Conservation (phyloP, 257 asterid genomes). For the Petunia axillaris region DNA sequence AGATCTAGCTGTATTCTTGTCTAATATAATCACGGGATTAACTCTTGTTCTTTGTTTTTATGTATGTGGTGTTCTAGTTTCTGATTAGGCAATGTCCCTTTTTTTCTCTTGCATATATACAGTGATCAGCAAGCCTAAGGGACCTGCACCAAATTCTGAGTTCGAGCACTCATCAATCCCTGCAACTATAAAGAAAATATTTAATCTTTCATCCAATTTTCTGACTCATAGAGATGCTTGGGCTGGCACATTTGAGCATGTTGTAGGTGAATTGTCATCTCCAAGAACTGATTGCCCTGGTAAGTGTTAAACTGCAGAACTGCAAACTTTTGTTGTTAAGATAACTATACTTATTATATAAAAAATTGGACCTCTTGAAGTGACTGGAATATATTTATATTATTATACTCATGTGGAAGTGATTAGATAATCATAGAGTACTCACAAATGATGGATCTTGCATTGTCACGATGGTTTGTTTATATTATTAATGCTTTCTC, state of each 20-base stretch:
- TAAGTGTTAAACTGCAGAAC: slow-evolving; percentile 27
- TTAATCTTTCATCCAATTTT: slow-evolving; percentile 71
- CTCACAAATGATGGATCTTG: background rate
- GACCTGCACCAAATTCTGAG: slow-evolving; percentile 69
- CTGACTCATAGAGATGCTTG: slow-evolving; percentile 87
- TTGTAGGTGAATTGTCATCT: slow-evolving; percentile 53
- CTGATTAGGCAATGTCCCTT: background rate
- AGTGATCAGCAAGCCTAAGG: slow-evolving; percentile 69
- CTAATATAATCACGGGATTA: slow-evolving; percentile 8
- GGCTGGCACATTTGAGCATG: slow-evolving; percentile 89
- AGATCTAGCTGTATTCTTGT: background rate
- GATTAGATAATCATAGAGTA: background rate
- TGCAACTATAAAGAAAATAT: slow-evolving; percentile 77
- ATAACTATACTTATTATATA: background rate
- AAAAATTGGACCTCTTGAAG: background rate
- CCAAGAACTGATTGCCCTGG: slow-evolving; percentile 88
- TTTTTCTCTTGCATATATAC: slow-evolving; percentile 4
- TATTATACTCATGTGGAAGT: background rate
- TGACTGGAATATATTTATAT: background rate
- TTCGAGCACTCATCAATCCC: slow-evolving; percentile 81
- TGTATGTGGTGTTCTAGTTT: background rate
- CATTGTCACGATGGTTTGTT: background rate
- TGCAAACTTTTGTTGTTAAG: background rate
- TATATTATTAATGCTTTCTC: background rate
- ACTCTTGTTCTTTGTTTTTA: background rate